Evolutionary conservation across 345 rosid species (phyloP), one percentile per base, ranked within the genome.

Genomic region (Aquilaria yunnanensis): DNA sequence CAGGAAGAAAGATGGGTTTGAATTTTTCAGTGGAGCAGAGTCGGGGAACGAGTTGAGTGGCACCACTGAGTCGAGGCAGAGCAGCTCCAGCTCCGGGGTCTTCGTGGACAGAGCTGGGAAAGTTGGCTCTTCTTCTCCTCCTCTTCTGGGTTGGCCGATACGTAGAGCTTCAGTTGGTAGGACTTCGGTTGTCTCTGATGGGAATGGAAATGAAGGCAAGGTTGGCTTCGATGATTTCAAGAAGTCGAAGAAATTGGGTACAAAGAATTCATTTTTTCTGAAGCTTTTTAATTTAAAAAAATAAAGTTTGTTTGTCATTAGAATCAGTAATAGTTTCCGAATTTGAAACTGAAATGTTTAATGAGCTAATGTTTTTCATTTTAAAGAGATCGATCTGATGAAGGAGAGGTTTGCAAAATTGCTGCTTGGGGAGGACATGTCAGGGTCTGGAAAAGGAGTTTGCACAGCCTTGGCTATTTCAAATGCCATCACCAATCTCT

Each of bases 371-470:
- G 23, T 23, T 23, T 23, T 0, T 23, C 23, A 23, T 64, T 55
- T 53, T 32, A 13, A 50, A 94, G 99, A 86, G 67, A 71, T 77
- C 59, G 89, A 94, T 30, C 79, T 85, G 96, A 94, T 94, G 96
- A 94, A 85, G 82, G 99, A 94, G 81, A 88, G 93, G 64, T 90
- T 88, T 76, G 81, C 97, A 12, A 94, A 94, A 66, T 70, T 94
- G 78, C 66, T 94, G 68, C 99, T 94, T 60, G 99, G 99, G 7
- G 99, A 94, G 66, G 99, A 94, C 68, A 90, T 94, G 97, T 94
- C 97, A 59, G 99, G 99, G 12, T 86, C 89, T 43, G 99, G 99
- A 9, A 86, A 86, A 75, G 99, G 99, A 8, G 99, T 81, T 45
- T 85, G 89, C 70, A 78, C 97, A 7, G 92, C 97, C 67, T 70